Percentiles rank a stretch among this genome's conserved stretches.
Evolutionary conservation across 164 flowering plant species (phyloP).

Genomic region (Stephania cephalantha): DNA sequence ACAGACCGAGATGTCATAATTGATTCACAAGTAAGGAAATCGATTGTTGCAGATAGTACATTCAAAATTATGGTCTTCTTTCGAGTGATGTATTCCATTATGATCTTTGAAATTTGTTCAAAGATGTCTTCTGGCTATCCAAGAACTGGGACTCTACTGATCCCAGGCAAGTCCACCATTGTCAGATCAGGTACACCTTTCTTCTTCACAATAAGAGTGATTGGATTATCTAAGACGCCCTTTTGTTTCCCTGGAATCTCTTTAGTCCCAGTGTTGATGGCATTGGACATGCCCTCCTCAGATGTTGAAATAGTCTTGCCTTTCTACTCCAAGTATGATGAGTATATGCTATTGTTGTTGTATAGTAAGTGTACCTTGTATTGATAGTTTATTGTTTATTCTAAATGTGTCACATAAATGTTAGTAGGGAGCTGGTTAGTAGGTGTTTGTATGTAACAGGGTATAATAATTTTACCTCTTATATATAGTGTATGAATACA

Average conservation of each 20-base stretch:
- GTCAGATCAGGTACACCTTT: slow-evolving; percentile 6
- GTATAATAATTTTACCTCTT: too few relatives aligned
- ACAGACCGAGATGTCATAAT: slow-evolving; percentile 3
- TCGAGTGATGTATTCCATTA: slow-evolving; percentile 6
- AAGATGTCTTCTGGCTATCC: slow-evolving; percentile 9
- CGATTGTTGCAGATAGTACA: slow-evolving; percentile 8
- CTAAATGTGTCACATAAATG: too few relatives aligned
- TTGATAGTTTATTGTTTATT: too few relatives aligned
- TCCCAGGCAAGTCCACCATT: slow-evolving; percentile 11
- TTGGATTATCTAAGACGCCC: background rate
- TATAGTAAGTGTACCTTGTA: too few relatives aligned
- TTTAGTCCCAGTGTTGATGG: background rate
- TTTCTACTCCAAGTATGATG: slow-evolving; percentile 6
- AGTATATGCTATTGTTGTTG: too few relatives aligned
- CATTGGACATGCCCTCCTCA: background rate
- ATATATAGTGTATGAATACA: too few relatives aligned
- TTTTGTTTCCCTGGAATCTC: slow-evolving; percentile 1
- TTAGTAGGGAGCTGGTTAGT: too few relatives aligned
- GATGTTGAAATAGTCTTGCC: slow-evolving; percentile 3
- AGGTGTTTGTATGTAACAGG: too few relatives aligned
- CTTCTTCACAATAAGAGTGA: slow-evolving; percentile 7
- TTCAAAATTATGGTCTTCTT: slow-evolving; percentile 4
- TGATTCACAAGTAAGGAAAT: slow-evolving; percentile 9
- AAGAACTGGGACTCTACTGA: slow-evolving; percentile 11
- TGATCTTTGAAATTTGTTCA: slow-evolving; percentile 8